phyloP scores from a whole-genome alignment of 805 yeast species.

The Wickerhamomyces pijperi region DNA sequence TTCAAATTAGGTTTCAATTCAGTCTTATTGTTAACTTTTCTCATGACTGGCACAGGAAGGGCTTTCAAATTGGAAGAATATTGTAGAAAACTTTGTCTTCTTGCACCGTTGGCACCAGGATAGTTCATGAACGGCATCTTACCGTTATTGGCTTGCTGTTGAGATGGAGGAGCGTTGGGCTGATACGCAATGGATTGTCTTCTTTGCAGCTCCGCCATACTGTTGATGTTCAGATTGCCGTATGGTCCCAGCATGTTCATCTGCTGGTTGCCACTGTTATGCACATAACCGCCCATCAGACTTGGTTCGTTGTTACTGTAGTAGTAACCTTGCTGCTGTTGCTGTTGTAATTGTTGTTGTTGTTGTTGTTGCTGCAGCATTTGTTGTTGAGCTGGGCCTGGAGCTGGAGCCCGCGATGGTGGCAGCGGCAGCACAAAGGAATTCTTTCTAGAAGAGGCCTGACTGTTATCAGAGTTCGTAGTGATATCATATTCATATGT shows the following conservation, averaged over 20 bases:
- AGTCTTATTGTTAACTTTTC: constrained; percentile 26
- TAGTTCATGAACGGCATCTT: constrained; percentile 1
- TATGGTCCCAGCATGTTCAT: too few species aligned
- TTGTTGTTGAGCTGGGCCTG: constrained; percentile 27
- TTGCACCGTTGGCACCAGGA: constrained; percentile 5
- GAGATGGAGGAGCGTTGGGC: constrained; percentile 9
- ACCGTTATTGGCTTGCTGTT: constrained; percentile 9
- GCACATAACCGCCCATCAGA: too few species aligned
- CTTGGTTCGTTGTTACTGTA: constrained; percentile 19
- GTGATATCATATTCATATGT: constrained; percentile 33
- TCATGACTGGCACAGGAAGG: constrained; percentile 37
- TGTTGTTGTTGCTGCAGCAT: too few species aligned
- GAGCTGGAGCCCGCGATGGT: constrained; percentile 34
- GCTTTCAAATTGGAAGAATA: constrained; percentile 17
- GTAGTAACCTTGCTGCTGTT: too few species aligned
- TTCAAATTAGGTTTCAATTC: constrained; percentile 55
- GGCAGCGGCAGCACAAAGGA: constrained; percentile 30
- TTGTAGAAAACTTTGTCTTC: constrained; percentile 19
- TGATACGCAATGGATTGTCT: constrained; percentile 24
- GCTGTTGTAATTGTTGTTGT: too few species aligned
- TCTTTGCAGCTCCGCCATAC: constrained; percentile 19
- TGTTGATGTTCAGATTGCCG: too few species aligned
- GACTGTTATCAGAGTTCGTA: constrained; percentile 2
- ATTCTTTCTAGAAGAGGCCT: constrained; percentile 10
- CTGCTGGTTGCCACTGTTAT: constrained; percentile 3